Evolutionary conservation across 352 stramenopile species (phyloP).

Genomic region (Pythium plurisporium): DNA sequence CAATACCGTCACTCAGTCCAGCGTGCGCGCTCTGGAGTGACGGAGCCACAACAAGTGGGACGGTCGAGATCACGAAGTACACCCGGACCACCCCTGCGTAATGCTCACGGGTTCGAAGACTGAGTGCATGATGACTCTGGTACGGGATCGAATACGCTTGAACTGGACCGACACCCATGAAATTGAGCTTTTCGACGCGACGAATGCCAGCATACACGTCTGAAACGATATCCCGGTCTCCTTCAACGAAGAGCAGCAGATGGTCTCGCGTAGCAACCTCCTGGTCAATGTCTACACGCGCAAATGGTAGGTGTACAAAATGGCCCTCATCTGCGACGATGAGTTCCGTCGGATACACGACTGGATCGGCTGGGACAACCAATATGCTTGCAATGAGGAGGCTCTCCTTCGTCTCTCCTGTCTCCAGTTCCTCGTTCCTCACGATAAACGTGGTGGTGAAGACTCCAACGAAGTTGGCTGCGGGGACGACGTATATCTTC

Average conservation of each 20-base stretch:
- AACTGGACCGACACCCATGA: conserved; percentile 16
- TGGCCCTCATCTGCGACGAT: background rate
- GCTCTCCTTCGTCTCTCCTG: background rate
- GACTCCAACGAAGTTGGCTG: conserved; percentile 15
- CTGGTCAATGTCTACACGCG: conserved; percentile 10
- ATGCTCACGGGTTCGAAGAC: conserved; percentile 27
- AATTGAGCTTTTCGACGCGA: conserved; percentile 10
- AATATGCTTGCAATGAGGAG: conserved; percentile 6
- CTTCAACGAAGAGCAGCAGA: conserved; percentile 25
- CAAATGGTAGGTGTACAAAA: conserved; percentile 12
- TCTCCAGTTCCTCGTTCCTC: conserved; percentile 4
- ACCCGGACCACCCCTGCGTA: conserved; percentile 38
- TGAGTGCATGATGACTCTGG: conserved; percentile 24
- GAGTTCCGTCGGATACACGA: conserved; percentile 4
- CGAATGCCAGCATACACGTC: conserved; percentile 27
- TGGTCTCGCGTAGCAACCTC: conserved; percentile 13
- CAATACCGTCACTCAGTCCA: conserved; percentile 29
- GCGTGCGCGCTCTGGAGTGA: conserved; percentile 25
- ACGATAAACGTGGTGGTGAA: conserved; percentile 4
- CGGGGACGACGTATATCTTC: background rate
- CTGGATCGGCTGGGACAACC: conserved; percentile 13
- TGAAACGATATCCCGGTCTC: conserved; percentile 8
- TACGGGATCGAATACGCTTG: conserved; percentile 40
- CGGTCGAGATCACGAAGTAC: conserved; percentile 37
- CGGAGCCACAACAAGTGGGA: conserved; percentile 26